A percentile compares a stretch with the other conserved stretches of the same genome.
Conservation (phyloP, 192 early-diverging fungal species). For the Mortierella claussenii region DNA sequence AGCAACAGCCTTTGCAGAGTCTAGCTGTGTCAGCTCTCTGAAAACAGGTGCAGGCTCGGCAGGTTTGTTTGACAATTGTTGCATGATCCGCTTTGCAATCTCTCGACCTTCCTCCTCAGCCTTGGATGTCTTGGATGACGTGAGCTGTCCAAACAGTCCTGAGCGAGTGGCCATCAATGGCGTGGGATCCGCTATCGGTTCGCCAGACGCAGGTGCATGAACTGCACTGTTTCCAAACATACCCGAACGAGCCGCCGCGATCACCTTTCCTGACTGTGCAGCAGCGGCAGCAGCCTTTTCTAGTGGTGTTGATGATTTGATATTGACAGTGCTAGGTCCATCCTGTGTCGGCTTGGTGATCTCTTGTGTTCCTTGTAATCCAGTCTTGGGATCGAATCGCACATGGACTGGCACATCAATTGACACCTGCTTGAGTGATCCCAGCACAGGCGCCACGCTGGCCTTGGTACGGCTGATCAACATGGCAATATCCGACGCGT, state of each 20-base stretch:
- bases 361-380: slow-evolving; percentile 36
- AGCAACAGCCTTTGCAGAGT: not conserved
- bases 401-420: slow-evolving; percentile 40
- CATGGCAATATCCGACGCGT: slow-evolving; percentile 78
- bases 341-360: not conserved
- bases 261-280: slow-evolving; percentile 12
- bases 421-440: slow-evolving; percentile 21
- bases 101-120: slow-evolving; percentile 25
- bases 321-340: not conserved
- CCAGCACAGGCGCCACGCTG: slow-evolving; percentile 8
- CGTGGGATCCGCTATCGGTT: slow-evolving; percentile 18
- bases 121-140: not conserved
- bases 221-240: slow-evolving; percentile 19
- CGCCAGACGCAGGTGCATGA: not conserved
- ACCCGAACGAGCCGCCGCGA: slow-evolving; percentile 18
- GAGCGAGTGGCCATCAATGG: slow-evolving; percentile 22
- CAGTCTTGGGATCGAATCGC: slow-evolving; percentile 46
- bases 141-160: slow-evolving; percentile 16
- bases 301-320: slow-evolving; percentile 3
- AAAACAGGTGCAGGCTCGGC: slow-evolving; percentile 19
- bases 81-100: slow-evolving; percentile 30
- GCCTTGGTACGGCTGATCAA: slow-evolving; percentile 55
- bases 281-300: slow-evolving; percentile 4
- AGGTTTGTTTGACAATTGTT: slow-evolving; percentile 19
- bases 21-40: slow-evolving; percentile 10